Evolutionary conservation across 169 alveolate species (phyloP).

Genomic region (Eimeria mitis): DNA sequence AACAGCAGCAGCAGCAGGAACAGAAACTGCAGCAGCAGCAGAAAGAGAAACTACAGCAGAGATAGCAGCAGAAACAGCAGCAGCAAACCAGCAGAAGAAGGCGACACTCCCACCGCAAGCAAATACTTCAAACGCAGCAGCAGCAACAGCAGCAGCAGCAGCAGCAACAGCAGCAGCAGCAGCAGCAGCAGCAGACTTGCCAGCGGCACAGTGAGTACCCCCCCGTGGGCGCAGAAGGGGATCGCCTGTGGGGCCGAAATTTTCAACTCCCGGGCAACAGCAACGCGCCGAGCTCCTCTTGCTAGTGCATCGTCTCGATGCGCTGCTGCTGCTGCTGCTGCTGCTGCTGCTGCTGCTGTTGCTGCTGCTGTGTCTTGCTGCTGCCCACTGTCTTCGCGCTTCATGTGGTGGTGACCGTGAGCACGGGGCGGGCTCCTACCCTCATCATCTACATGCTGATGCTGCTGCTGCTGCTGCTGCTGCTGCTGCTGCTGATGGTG

Average conservation of each 20-base stretch:
- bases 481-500: conserved; percentile 21
- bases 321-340: conserved; percentile 71
- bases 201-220: conserved; percentile 75
- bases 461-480: conserved; percentile 31
- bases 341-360: conserved; percentile 6
- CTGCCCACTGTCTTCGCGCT: conserved; percentile 14
- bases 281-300: conserved; percentile 54
- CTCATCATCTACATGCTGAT: neutral
- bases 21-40: neutral
- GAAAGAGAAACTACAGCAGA: neutral
- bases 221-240: conserved; percentile 76
- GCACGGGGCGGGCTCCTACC: neutral
- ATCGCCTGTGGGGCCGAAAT: neutral
- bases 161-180: conserved; percentile 14
- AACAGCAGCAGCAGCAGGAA: neutral
- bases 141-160: neutral
- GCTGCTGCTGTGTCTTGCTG: neutral
- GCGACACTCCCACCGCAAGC: no score
- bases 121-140: neutral
- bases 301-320: conserved; percentile 35
- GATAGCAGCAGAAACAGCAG: neutral
- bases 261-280: conserved; percentile 6
- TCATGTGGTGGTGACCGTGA: conserved; percentile 41
- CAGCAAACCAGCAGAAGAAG: no score
- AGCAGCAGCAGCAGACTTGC: conserved; percentile 36